Conservation (phyloP, 1,284 basidiomycete species). For the Termitomyces sp. region DNA sequence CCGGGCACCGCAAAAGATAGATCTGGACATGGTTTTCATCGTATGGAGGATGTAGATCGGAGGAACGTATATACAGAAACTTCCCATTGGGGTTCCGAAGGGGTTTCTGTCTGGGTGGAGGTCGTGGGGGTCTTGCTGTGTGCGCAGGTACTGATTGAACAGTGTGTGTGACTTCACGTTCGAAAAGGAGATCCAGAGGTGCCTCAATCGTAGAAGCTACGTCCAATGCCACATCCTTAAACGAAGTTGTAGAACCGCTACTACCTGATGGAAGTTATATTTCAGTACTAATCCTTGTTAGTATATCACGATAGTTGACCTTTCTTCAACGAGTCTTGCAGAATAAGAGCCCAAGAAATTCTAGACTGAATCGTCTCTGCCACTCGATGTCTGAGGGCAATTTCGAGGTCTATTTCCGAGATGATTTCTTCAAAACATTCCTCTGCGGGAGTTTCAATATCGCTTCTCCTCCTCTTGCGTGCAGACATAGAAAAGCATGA, state of each 20-base stretch:
- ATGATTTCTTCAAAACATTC: slow-evolving; percentile 24
- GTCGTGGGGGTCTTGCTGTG: slow-evolving; percentile 19
- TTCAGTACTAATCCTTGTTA: slow-evolving; percentile 10
- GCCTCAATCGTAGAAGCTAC: slow-evolving; percentile 51
- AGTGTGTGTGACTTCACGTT: slow-evolving; percentile 30
- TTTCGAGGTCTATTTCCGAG: slow-evolving; percentile 59
- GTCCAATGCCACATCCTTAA: slow-evolving; percentile 50
- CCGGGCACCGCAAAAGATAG: slow-evolving; percentile 53
- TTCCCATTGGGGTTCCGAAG: slow-evolving; percentile 22
- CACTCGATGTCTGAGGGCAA: slow-evolving; percentile 53
- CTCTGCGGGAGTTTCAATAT: slow-evolving; percentile 10
- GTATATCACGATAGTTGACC: slow-evolving; percentile 18
- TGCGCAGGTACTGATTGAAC: slow-evolving; percentile 12
- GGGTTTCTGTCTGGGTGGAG: slow-evolving; percentile 31
- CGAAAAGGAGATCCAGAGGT: slow-evolving; percentile 47
- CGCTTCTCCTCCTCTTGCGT: slow-evolving; percentile 24
- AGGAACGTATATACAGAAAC: slow-evolving; percentile 34
- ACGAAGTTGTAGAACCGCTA: slow-evolving; percentile 14
- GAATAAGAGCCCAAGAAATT: slow-evolving; percentile 58
- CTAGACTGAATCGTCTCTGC: slow-evolving; percentile 53
- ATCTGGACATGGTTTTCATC: slow-evolving; percentile 31
- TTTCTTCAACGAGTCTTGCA: slow-evolving; percentile 48
- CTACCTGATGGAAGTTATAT: slow-evolving; percentile 11
- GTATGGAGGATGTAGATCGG: slow-evolving; percentile 20
- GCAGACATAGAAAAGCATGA: slow-evolving; percentile 14